Evolutionary conservation across 192 early-diverging fungal species (phyloP).

Genomic region (Phlyctochytrium arcticum): DNA sequence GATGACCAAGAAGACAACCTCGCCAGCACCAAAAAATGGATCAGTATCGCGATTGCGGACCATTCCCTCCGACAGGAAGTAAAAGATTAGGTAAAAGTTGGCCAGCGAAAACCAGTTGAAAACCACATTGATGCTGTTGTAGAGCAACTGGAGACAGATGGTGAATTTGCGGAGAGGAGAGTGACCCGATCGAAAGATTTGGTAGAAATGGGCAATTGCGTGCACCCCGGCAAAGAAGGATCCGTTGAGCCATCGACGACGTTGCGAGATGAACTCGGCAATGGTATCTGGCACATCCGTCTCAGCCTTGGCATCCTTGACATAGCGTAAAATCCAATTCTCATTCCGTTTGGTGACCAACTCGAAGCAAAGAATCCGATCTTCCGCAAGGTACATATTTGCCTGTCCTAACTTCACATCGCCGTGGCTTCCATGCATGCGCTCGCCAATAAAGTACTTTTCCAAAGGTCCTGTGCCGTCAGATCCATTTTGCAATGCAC

Average conservation of each 20-base stretch:
- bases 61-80: slow-evolving; percentile 34
- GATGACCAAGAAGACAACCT: slow-evolving; percentile 29
- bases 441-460: slow-evolving; percentile 78
- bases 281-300: slow-evolving; percentile 77
- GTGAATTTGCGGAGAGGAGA: slow-evolving; percentile 51
- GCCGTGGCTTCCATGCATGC: slow-evolving; percentile 41
- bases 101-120: slow-evolving; percentile 77
- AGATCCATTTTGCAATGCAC: slow-evolving; percentile 66
- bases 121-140: slow-evolving; percentile 57
- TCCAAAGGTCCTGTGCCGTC: slow-evolving; percentile 58
- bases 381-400: slow-evolving; percentile 69
- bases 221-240: slow-evolving; percentile 81
- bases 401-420: slow-evolving; percentile 55
- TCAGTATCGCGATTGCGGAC: slow-evolving; percentile 35
- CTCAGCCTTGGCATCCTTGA: slow-evolving; percentile 65
- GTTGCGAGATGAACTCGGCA: slow-evolving; percentile 70
- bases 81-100: slow-evolving; percentile 61
- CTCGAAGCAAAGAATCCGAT: slow-evolving; percentile 83
- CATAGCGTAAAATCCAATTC: slow-evolving; percentile 70
- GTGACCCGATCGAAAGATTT: slow-evolving; percentile 72
- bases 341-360: slow-evolving; percentile 71
- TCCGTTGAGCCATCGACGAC: slow-evolving; percentile 81
- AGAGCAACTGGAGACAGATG: slow-evolving; percentile 62
- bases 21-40: slow-evolving; percentile 50
- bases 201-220: slow-evolving; percentile 59